Base-by-base conservation (phyloP, 2,329 filamentous ascomycete genomes). In the Microascus cirrosus region DNA sequence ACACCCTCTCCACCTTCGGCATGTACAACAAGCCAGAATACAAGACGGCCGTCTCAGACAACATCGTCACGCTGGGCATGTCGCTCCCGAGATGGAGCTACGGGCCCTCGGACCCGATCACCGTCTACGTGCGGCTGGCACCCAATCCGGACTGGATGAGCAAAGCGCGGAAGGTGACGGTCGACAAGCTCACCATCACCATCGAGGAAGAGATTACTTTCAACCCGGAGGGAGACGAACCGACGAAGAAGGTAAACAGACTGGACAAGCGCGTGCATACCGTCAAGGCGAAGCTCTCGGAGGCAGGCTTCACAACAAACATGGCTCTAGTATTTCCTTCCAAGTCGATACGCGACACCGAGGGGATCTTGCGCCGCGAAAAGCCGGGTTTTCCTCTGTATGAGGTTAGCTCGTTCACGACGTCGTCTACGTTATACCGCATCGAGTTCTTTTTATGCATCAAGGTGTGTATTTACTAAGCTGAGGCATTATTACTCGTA, bases 181-280 rank as follows among this genome's bases (percentile, higher is more conserved):
- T 99, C 67, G 87, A 92, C 67, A 94, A 94, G 67, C 94, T 99
- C 64, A 96, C 91, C 1, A 85, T 97, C 50, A 84, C 85, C 13
- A 95, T 99, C 64, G 94, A 97, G 68, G 94, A 99, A 72, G 93
- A 97, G 69, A 95, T 97, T 60, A 95, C 94, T n/a, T 99, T 89
- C 73, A 97, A 99, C 63, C 94, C 94, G 34, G 93, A 97, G 72
- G 94, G 94, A 54, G 94, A 97, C 67, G 94, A 97, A 69, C 91
- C 92, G 32, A 89, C 89, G 35, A 89, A 90, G 63, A 96, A 95
- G 71, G 77, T 90, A 63, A 96, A 95, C 71, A 88, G 86, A 59
- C 76, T 99, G 63, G 86, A 89, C 28, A 94, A 91, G 70, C 88
- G 93, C 65, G 86, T 86, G 1, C 90, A 96, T 66, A 75, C 78